Percentiles rank a stretch among this genome's conserved stretches.
phyloP scores from a whole-genome alignment of 768 basidiomycete species.

The Leccinum arenicola region DNA sequence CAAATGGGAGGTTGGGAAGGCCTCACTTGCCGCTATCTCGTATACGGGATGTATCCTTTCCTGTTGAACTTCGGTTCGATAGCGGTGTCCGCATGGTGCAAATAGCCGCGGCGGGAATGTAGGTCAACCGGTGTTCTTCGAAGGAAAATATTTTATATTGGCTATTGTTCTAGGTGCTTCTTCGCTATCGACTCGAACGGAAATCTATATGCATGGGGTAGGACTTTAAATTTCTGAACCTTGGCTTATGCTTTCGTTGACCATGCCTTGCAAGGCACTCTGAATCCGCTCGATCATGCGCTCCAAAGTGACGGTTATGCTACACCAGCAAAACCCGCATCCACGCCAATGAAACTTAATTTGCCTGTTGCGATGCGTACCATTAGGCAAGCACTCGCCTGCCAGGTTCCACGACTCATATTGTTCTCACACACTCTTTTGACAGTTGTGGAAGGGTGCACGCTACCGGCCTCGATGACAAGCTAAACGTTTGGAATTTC shows the following conservation, averaged over 20 bases:
- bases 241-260: slow-evolving; percentile 3
- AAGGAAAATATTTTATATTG: slow-evolving; percentile 1
- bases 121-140: slow-evolving; percentile 23
- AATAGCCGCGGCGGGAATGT: slow-evolving; percentile 83
- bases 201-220: slow-evolving; percentile 79
- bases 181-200: slow-evolving; percentile 81
- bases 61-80: slow-evolving; percentile 54
- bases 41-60: slow-evolving; percentile 53
- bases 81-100: slow-evolving; percentile 63
- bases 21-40: slow-evolving; percentile 27
- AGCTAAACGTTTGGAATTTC: slow-evolving; percentile 69
- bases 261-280: slow-evolving; percentile 47
- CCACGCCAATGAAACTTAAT: slow-evolving; percentile 53
- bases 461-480: slow-evolving; percentile 59
- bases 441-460: slow-evolving; percentile 77
- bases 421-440: slow-evolving; percentile 13
- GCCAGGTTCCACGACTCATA: background rate
- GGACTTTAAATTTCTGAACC: slow-evolving; percentile 10
- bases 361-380: slow-evolving; percentile 58
- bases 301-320: slow-evolving; percentile 56
- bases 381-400: slow-evolving; percentile 50
- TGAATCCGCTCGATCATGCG: slow-evolving; percentile 46
- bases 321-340: slow-evolving; percentile 46
- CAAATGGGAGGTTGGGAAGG: slow-evolving; percentile 65
- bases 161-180: slow-evolving; percentile 64